A percentile compares a stretch with the other conserved stretches of the same genome.
Evolutionary conservation across 2,329 filamentous ascomycete species (phyloP).

Genomic region (Blastomyces emzantsi): DNA sequence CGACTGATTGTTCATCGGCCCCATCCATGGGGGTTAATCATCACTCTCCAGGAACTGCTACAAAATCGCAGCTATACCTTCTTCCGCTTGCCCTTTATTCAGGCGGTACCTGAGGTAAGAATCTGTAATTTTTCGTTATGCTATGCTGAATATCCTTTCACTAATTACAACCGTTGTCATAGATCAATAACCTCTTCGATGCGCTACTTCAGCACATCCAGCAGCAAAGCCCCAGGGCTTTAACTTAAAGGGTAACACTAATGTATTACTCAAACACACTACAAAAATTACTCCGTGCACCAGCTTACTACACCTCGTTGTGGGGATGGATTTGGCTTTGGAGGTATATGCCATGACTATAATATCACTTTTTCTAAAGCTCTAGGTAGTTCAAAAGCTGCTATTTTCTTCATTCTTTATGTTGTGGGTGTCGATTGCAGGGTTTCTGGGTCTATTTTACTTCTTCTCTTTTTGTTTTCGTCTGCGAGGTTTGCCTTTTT

Average conservation of each 20-base stretch:
- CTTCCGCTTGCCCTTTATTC: conserved; percentile 88
- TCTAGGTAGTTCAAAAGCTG: conserved; percentile 6
- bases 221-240: conserved; percentile 39
- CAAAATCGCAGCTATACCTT: conserved; percentile 88
- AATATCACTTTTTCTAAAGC: neutral
- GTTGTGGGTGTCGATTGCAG: neutral
- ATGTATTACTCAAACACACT: neutral
- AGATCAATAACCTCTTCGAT: conserved; percentile 40
- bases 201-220: conserved; percentile 39
- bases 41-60: conserved; percentile 77
- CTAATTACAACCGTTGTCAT: conserved; percentile 10
- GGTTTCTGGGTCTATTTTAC: conserved; percentile 5
- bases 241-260: conserved; percentile 6
- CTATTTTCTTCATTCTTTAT: neutral
- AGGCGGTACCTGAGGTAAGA: conserved; percentile 73
- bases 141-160: neutral
- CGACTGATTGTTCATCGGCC: conserved; percentile 80
- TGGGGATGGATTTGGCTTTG: neutral
- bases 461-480: conserved; percentile 1
- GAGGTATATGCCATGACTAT: conserved; percentile 7
- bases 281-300: conserved; percentile 1
- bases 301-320: neutral
- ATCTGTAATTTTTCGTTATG: neutral
- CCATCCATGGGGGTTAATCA: conserved; percentile 90
- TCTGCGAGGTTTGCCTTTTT: conserved; percentile 4